phyloP scores from a whole-genome alignment of 768 basidiomycete genomes.

The Cystobasidium ongulense region DNA sequence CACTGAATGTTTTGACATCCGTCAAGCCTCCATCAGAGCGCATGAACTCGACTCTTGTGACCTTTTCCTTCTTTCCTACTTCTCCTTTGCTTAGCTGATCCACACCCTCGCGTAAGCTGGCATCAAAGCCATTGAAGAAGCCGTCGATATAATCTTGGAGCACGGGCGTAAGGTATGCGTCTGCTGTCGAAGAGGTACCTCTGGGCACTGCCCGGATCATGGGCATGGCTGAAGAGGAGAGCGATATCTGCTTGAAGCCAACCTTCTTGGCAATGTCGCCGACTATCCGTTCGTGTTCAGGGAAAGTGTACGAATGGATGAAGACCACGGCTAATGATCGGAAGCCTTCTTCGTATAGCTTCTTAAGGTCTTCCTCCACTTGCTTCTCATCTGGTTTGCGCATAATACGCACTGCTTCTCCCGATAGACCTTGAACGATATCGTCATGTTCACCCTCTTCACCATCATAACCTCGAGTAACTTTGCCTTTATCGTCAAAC shows the following conservation, averaged over 20 bases:
- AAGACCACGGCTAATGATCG: conserved; percentile 81
- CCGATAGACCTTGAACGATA: conserved; percentile 71
- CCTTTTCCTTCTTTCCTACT: conserved; percentile 51
- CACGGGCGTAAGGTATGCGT: conserved; percentile 91
- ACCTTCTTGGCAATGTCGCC: conserved; percentile 67
- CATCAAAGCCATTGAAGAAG: conserved; percentile 82
- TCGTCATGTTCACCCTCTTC: conserved; percentile 44
- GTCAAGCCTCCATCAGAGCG: conserved; percentile 81
- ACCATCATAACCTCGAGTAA: conserved; percentile 32
- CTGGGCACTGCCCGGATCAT: conserved; percentile 96
- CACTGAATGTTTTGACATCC: conserved; percentile 74
- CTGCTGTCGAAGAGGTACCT: conserved; percentile 82
- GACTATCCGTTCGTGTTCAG: conserved; percentile 69
- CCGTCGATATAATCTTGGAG: conserved; percentile 74
- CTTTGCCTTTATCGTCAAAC: conserved; percentile 54
- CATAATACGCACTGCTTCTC: conserved; percentile 78
- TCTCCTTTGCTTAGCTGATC: conserved; percentile 32
- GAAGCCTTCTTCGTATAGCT: conserved; percentile 70
- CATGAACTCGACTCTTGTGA: conserved; percentile 79
- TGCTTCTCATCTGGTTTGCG: conserved; percentile 58
- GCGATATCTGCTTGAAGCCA: conserved; percentile 81
- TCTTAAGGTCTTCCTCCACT: conserved; percentile 58
- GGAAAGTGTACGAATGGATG: conserved; percentile 73
- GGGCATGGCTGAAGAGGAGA: conserved; percentile 75
- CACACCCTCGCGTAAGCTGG: conserved; percentile 51